Conservation (phyloP, 2,329 filamentous ascomycete species). For the Stagonosporopsis rhizophila region DNA sequence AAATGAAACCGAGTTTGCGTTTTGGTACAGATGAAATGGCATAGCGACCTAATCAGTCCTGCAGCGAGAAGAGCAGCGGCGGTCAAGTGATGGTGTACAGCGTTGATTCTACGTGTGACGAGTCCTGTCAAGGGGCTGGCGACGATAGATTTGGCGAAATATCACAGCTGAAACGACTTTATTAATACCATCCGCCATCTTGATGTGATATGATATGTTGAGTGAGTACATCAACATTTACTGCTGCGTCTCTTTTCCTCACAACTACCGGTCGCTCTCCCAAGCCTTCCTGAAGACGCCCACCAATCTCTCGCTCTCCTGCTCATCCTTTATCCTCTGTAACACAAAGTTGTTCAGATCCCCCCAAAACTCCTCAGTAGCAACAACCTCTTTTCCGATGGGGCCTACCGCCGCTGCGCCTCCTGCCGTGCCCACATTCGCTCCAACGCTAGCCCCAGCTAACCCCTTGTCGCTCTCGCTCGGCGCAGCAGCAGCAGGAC, state of each 20-base stretch:
- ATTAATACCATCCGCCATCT: slow-evolving; percentile 21
- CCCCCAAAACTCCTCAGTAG: slow-evolving; percentile 80
- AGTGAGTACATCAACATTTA: neutral
- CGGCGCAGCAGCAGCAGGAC: slow-evolving; percentile 58
- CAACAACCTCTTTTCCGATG: slow-evolving; percentile 67
- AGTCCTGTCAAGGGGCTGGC: slow-evolving; percentile 22
- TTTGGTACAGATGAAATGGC: slow-evolving; percentile 24
- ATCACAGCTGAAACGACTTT: slow-evolving; percentile 28
- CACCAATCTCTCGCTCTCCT: slow-evolving; percentile 69
- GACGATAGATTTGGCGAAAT: slow-evolving; percentile 31
- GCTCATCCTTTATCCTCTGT: slow-evolving; percentile 76
- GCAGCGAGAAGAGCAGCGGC: neutral
- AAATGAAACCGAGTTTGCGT: slow-evolving; percentile 28
- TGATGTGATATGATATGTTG: slow-evolving; percentile 14
- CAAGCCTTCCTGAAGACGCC: slow-evolving; percentile 75
- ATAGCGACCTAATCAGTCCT: slow-evolving; percentile 8
- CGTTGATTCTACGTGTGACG: slow-evolving; percentile 22
- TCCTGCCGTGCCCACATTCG: slow-evolving; percentile 27
- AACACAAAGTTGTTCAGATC: slow-evolving; percentile 83
- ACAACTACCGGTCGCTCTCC: slow-evolving; percentile 53
- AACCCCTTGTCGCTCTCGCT: slow-evolving; percentile 60
- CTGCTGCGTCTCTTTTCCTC: neutral
- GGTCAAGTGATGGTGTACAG: slow-evolving; percentile 14
- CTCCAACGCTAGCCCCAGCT: slow-evolving; percentile 18
- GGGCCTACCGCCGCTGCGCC: slow-evolving; percentile 58